Base-by-base conservation (phyloP, 176 grass and related monocot genomes). In the Triticum monococcum region DNA sequence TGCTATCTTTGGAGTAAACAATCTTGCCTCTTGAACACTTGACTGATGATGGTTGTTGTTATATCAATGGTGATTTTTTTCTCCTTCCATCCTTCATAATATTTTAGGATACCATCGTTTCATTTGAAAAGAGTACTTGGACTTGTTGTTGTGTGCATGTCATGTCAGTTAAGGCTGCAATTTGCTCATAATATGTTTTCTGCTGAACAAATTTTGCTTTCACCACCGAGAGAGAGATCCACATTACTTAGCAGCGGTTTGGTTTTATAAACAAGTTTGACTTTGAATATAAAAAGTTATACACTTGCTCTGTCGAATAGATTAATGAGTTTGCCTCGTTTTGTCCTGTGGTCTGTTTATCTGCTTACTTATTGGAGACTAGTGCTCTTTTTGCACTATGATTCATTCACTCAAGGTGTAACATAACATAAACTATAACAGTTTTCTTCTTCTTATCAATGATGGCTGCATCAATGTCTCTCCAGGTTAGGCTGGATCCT, bases 401-500 rank as follows among this genome's bases (percentile, higher is more conserved):
- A 33, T 80, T 74, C 40, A 74, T 50, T 50, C 46, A 17, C 1
- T 14, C 45, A 14, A 52, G 14, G 1, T 17, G 48, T 52, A 52
- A 17, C 48, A 17, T 52, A 52, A 52, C 48, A 17, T 50, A 52
- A 52, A 17, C 5, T 52, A 52, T 14, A 52, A 52, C 46, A 17
- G 1, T 48, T 48, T 48, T 52, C 5, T 48, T 52, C 5, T 52
- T 50, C 14, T 50, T 52, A 6, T 52, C 14, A 16, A 50, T 50
- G 13, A 57, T 57, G 52, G 52, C 0, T 57, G 52, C 6, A 57
- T 57, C 41, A 0, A 81, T 87, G 7, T 77, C 13, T 63, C 38
- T 85, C 63, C 92, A 96, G 94, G 92, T 99, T 69, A 92, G 82
- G 41, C 80, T 99, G 86, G 91, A 98, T 88, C 83, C 89, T 83